These are phyloP conservation scores for Apiotrichum veenhuisii DNA, from an alignment of 1,284 basidiomycete genomes.

Conservation along the genomic window DNA sequence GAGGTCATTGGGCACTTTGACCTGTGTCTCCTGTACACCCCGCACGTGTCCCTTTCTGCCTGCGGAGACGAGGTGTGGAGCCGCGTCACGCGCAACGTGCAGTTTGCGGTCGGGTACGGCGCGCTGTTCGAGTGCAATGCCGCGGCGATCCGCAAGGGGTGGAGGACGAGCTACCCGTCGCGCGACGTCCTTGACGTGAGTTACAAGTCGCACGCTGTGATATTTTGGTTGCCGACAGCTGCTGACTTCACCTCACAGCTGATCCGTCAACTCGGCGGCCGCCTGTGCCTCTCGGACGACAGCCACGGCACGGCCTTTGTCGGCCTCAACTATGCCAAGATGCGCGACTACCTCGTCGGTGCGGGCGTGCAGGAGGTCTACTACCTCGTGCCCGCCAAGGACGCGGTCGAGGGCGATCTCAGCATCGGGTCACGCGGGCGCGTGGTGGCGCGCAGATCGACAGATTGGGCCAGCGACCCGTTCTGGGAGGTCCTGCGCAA, in stretches of 20 bases:
- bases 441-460: constrained; percentile 25
- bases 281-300: constrained; percentile 87
- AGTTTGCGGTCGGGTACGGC: constrained; percentile 71
- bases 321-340: constrained; percentile 73
- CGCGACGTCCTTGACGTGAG: constrained; percentile 69
- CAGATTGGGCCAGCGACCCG: constrained; percentile 24
- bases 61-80: constrained; percentile 57
- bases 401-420: constrained; percentile 50
- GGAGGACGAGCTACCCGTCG: constrained; percentile 79
- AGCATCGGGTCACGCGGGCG: constrained; percentile 41
- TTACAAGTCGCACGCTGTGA: constrained; percentile 11
- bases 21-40: constrained; percentile 75
- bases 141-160: constrained; percentile 87
- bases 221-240: background rate
- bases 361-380: constrained; percentile 67
- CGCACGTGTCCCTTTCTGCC: constrained; percentile 55
- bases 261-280: constrained; percentile 64
- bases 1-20: constrained; percentile 94
- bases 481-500: constrained; percentile 26
- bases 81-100: constrained; percentile 71
- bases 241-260: constrained; percentile 53
- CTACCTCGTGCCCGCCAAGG: constrained; percentile 52
- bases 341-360: constrained; percentile 64
- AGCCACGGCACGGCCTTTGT: constrained; percentile 87
- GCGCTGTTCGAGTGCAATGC: constrained; percentile 92